Base-by-base conservation (phyloP, 2,329 filamentous ascomycete genomes). In the Calycina marina region DNA sequence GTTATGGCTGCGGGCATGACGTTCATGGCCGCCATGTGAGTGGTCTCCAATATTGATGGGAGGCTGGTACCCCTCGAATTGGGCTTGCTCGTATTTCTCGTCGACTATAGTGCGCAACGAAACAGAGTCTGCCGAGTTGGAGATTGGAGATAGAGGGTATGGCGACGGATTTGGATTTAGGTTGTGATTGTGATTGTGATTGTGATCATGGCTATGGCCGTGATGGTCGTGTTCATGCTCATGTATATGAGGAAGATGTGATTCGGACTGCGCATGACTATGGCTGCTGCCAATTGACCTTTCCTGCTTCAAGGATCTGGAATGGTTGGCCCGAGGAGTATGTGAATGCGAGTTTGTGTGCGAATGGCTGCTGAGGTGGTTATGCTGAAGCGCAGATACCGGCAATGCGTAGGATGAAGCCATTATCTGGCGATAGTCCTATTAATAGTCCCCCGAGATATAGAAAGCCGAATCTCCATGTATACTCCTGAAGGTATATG, bases 261-360 rank as follows among this genome's bases (percentile, higher is more conserved):
- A 40, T 30, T 46, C 50, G 20, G 44, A 52, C 34, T 37, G 44
- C 25, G 44, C 46, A 40, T 46, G 48, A 17, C 42, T 30, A 39
- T 50, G 48, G 12, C 49, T 20, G 30, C 37, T 50, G 28, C 45
- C 43, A 31, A 40, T 48, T 13, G 50, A 44, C 26, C 36, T 25
- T 25, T 48, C 46, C 18, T 43, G 31, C 31, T 36, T 48, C 37
- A 46, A 34, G 20, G 38, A 15, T 18, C 40, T 43, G 9, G 42
- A 14, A 32, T 39, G 18, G 38, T 46, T 18, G 37, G 34, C 25
- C 28, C 20, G 28, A 34, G 32, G 50, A 13, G 44, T 50, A 32
- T 60, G 56, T 4, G 47, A 48, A 40, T 55, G 49, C 18, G 59
- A 55, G 38, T 58, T 52, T 15, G 50, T 45, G 34, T 58, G 55